Evolutionary conservation across 2,329 filamentous ascomycete genomes (phyloP).

Genomic region (Colletotrichum sp.): DNA sequence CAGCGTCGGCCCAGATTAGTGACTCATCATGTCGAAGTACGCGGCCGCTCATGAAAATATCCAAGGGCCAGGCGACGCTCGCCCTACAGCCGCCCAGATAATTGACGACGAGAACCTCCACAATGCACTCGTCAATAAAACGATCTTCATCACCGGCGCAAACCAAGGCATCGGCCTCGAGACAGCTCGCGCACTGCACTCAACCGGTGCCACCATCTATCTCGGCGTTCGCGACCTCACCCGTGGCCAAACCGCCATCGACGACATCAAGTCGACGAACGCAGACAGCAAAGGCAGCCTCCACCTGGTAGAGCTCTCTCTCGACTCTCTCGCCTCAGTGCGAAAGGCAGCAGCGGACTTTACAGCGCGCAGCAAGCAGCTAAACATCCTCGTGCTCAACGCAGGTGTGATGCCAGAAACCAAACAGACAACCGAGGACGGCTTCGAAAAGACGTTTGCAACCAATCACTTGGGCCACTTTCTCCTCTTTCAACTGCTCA

Average conservation of each 20-base stretch:
- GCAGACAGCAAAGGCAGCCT: neutral
- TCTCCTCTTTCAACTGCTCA: conserved; percentile 56
- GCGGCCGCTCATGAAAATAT: neutral
- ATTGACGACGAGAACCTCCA: conserved; percentile 14
- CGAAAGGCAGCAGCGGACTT: conserved; percentile 34
- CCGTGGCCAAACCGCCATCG: conserved; percentile 33
- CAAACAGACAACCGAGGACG: conserved; percentile 20
- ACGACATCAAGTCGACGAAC: conserved; percentile 10
- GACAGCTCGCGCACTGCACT: conserved; percentile 38
- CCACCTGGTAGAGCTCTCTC: neutral
- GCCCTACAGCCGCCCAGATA: conserved; percentile 22
- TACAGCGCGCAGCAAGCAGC: conserved; percentile 25
- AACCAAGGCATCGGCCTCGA: conserved; percentile 42
- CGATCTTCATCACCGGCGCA: conserved; percentile 40
- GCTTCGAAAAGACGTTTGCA: conserved; percentile 47
- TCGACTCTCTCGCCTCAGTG: conserved; percentile 20
- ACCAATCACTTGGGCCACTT: conserved; percentile 60
- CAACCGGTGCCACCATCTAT: conserved; percentile 42
- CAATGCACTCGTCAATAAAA: conserved; percentile 31
- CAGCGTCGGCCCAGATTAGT: fast-evolving
- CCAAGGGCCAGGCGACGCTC: conserved; percentile 14
- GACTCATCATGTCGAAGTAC: neutral
- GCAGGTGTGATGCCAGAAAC: conserved; percentile 30
- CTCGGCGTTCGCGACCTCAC: conserved; percentile 36
- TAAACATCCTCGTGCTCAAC: conserved; percentile 42